phyloP scores from a whole-genome alignment of 306 rosid genomes.

The Luffa acutangula region DNA sequence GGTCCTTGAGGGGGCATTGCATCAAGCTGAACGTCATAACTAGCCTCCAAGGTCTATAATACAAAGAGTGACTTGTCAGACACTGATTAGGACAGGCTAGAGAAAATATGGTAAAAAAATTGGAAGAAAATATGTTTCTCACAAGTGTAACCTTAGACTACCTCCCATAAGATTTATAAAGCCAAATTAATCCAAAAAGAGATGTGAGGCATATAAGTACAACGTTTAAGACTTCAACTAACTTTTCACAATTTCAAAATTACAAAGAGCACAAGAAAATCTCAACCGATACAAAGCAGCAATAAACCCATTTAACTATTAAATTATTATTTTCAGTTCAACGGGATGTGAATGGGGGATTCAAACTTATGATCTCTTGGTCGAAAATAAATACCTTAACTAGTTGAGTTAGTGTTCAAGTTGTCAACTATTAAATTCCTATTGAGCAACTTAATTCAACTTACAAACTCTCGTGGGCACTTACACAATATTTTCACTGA shows the following conservation, averaged over 20 bases:
- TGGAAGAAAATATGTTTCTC: not conserved
- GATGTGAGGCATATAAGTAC: not conserved
- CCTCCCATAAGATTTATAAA: not conserved
- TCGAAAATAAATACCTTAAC: no score
- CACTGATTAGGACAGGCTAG: not conserved
- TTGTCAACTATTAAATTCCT: not conserved
- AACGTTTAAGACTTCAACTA: not conserved
- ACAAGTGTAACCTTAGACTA: not conserved
- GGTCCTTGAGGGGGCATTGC: constrained; percentile 37
- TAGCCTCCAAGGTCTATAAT: constrained; percentile 55
- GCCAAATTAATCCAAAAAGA: not conserved
- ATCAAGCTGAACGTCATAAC: constrained; percentile 42
- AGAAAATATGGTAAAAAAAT: not conserved
- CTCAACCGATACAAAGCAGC: not conserved
- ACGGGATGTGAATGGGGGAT: no score
- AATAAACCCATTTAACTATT: not conserved
- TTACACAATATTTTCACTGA: not conserved
- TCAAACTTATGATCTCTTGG: no score
- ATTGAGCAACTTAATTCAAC: not conserved
- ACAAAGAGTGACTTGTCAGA: constrained; percentile 11
- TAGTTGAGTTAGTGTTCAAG: no score
- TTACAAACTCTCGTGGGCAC: not conserved
- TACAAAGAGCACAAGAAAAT: not conserved
- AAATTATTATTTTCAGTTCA: not conserved
- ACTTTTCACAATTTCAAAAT: not conserved